Evolutionary conservation across 2,329 filamentous ascomycete species (phyloP), one percentile per base, ranked within the genome.

Genomic region (Penicillium sp.): DNA sequence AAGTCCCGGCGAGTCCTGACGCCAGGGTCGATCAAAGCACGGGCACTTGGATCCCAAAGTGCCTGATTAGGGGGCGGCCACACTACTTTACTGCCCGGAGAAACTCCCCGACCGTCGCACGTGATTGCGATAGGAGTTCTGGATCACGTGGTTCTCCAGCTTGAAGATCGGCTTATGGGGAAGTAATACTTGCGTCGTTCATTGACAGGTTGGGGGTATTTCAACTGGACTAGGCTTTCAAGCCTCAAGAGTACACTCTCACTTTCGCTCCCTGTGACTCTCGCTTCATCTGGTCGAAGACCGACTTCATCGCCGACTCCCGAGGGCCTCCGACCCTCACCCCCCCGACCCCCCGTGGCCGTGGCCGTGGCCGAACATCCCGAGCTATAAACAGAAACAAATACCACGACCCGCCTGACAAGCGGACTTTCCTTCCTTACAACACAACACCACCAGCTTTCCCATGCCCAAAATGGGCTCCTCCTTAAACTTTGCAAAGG

Each of bases 401-500:
- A 20, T 20, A 20, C 20, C 41, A 25, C 45, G 5, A 59, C 37
- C 28, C 48, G 38, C 25, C 45, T 14, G 37, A 38, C 20, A 20
- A 37, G 43, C 54, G 35, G 22, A 31, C n/a, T 20, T 31, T 20
- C 28, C 28, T 31, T 31, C 28, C 28, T 31, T 31, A 6, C 28
- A 31, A 31, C 28, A 2, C 20, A 20, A 20, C 20, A 31, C 28
- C 28, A 31, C 25, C 25, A 25, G 25, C 25, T 8, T 5, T 31
- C 5, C 28, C 28, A 31, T 6, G 28, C 28, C 28, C 50, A 63
- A 41, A 3, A 75, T 75, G 73, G 72, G 71, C 15, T 71, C 72
- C 57, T 65, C 69, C 39, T 53, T 62, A n/a, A 65, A 59, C 17
- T 68, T 75, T 41, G 70, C 70, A 54, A 75, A 75, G 70, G 73